Evolutionary conservation across 176 grass and related monocot species (phyloP).

Genomic region (Cenchrus americanus): DNA sequence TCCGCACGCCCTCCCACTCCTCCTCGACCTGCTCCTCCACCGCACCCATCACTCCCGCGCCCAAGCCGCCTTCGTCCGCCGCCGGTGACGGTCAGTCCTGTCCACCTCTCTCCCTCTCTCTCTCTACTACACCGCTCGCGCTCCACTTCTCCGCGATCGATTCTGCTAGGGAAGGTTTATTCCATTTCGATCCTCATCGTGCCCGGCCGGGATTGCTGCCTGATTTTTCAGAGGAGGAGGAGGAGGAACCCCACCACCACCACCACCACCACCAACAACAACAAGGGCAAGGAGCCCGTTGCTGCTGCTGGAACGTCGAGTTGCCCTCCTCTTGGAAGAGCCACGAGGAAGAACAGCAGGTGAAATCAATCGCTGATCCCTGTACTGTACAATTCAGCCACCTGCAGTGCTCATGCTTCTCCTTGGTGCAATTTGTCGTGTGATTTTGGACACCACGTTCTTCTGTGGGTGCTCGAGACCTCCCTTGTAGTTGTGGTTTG

Average conservation of each 20-base stretch:
- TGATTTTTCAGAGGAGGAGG: slow-evolving; percentile 2
- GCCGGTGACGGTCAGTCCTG: slow-evolving; percentile 39
- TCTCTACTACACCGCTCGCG: no score
- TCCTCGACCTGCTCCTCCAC: slow-evolving; percentile 2
- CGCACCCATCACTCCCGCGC: slow-evolving; percentile 24
- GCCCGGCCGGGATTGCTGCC: not conserved
- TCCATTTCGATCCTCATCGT: not conserved
- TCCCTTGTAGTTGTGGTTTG: not conserved
- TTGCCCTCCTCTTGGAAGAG: not conserved
- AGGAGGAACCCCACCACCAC: not conserved
- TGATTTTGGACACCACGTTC: not conserved
- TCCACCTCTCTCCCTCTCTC: no score
- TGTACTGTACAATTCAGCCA: no score
- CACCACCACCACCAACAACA: not conserved
- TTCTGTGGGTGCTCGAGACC: not conserved
- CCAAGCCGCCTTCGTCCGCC: slow-evolving; percentile 14
- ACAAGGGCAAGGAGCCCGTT: not conserved
- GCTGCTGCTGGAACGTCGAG: not conserved
- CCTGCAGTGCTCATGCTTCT: not conserved
- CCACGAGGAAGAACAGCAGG: slow-evolving; percentile 9
- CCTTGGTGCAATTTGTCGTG: not conserved
- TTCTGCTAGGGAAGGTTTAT: no score
- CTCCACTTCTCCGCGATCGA: not conserved
- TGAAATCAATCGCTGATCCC: not conserved
- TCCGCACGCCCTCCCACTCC: not conserved